phyloP scores from a whole-genome alignment of 345 rosid species.

The Brassica cretica region DNA sequence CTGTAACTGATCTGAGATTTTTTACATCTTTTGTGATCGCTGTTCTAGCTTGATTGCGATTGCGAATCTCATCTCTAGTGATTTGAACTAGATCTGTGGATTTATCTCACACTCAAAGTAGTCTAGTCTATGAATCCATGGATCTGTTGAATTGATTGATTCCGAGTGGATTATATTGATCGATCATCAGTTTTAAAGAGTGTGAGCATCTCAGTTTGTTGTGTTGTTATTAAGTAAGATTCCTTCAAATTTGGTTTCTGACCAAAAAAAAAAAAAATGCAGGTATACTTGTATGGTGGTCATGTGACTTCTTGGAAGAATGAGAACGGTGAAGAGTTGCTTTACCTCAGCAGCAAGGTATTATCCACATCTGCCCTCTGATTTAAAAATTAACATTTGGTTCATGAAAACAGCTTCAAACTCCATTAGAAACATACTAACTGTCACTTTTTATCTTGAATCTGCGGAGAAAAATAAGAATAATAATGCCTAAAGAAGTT shows the following conservation, averaged over 20 bases:
- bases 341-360: slow-evolving; percentile 79
- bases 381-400: slow-evolving; percentile 1
- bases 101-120: background rate
- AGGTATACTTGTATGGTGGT: slow-evolving; percentile 88
- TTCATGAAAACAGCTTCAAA: background rate
- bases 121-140: background rate
- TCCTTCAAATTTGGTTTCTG: background rate
- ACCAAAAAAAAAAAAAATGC: slow-evolving; percentile 15
- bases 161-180: background rate
- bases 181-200: background rate
- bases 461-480: background rate
- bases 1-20: slow-evolving; percentile 11
- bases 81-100: slow-evolving; percentile 18
- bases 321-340: slow-evolving; percentile 81
- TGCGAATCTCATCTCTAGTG: slow-evolving; percentile 14
- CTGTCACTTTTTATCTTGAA: background rate
- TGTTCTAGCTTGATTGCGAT: slow-evolving; percentile 14
- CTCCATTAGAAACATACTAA: background rate
- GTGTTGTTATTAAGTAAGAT: background rate
- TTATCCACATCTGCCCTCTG: background rate
- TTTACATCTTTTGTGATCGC: slow-evolving; percentile 9
- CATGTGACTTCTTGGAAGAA: slow-evolving; percentile 98
- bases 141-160: slow-evolving; percentile 9
- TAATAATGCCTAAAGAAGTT: background rate
- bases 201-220: background rate